Base-by-base conservation (phyloP, 2,329 filamentous ascomycete genomes). In the Chaetomium globosum region DNA sequence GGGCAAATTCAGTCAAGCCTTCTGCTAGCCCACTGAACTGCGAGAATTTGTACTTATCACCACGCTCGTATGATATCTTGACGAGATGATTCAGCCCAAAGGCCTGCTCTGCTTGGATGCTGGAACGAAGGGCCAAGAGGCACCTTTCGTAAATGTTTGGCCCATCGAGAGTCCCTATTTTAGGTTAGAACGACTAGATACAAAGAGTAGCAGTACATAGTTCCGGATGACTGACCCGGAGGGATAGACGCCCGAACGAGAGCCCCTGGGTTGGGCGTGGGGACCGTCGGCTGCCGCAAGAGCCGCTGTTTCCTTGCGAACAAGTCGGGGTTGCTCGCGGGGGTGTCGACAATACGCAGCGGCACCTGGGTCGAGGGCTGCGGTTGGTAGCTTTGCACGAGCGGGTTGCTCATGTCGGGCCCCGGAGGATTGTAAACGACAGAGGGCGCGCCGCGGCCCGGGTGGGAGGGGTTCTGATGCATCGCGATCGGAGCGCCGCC, bases 31-130 rank as follows among this genome's bases (percentile, higher is more conserved):
- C 89, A 1, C 91, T 89, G 71, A 97, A 98, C 5, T 92, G 91
- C 71, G 96, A 93, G 70, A 98, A 97, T 67, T 92, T 90, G 78
- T 96, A 97, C 77, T 97, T 97, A 75, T 98, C 95, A 54, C 94
- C 94, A 52, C 93, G 87, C 76, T 98, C 93, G 74, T 89, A 95
- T 0, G 93, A 97, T 31, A 98, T 97, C 75, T 97, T 96, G 66
- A 98, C 93, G 4, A 98, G 80, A 73, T 98, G 94, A 72, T 96
- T 92, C 12, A 98, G 81, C 0, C 93, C 94, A 77, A 96, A 98
- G n/a, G 92, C 88, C 72, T 97, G 90, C 75, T 99, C 94, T 13
- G 88, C 85, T 3, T 85, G 85, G 30, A 96, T 86, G 2, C 87
- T 87, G 16, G 92, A 97, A 68, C 91, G 90, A 30, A 99, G 80